A percentile compares a stretch with the other conserved stretches of the same genome.
phyloP scores from a whole-genome alignment of 495 filamentous ascomycete species.

The Daldinia bambusicola region DNA sequence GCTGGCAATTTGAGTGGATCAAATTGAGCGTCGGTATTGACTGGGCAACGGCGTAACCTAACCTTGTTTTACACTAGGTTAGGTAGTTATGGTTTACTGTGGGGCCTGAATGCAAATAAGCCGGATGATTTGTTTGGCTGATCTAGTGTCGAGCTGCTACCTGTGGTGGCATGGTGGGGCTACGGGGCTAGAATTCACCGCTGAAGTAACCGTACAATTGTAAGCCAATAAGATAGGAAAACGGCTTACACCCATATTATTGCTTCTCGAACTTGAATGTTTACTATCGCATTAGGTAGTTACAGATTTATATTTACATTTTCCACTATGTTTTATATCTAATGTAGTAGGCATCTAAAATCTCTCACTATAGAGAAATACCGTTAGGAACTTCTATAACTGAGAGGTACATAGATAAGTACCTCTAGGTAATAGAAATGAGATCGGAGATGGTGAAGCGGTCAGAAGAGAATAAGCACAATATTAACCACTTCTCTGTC shows the following conservation, averaged over 20 bases:
- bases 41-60: slow-evolving; percentile 47
- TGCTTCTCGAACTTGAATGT: not conserved
- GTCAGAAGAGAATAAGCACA: too few relatives aligned
- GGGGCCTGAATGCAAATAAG: not conserved
- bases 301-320: not conserved
- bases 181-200: slow-evolving; percentile 21
- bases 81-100: too few relatives aligned
- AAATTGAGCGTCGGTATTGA: slow-evolving; percentile 47
- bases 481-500: too few relatives aligned
- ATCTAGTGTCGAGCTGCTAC: slow-evolving; percentile 7
- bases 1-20: slow-evolving; percentile 38
- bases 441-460: too few relatives aligned
- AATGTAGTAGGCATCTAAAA: not conserved
- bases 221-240: not conserved
- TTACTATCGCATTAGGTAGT: not conserved
- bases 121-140: slow-evolving; percentile 27
- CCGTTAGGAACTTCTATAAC: too few relatives aligned
- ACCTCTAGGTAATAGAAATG: too few relatives aligned
- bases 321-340: not conserved
- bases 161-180: slow-evolving; percentile 17
- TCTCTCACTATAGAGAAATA: not conserved
- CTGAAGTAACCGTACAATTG: slow-evolving; percentile 7
- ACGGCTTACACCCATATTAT: not conserved
- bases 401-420: too few relatives aligned
- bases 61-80: slow-evolving; percentile 1